Percentiles rank a stretch among this genome's conserved stretches.
Conservation (phyloP, 2,329 filamentous ascomycete species). For the Fusarium globosum region DNA sequence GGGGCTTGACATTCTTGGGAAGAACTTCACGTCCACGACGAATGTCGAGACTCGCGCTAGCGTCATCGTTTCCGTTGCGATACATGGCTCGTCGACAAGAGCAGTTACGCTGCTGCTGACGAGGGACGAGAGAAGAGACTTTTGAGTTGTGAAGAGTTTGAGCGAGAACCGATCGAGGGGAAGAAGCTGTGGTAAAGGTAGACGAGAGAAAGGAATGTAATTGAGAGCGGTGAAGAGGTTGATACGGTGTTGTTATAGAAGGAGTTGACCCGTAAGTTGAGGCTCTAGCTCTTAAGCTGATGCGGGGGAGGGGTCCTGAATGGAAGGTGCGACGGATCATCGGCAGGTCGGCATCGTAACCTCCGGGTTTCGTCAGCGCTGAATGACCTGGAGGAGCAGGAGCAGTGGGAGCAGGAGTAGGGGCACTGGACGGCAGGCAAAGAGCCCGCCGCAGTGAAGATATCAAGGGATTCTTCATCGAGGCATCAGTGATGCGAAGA, state of each 20-base stretch:
- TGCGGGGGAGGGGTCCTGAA: constrained; percentile 44
- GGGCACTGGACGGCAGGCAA: not conserved
- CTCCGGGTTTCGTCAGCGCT: constrained; percentile 14
- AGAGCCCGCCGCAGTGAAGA: constrained; percentile 18
- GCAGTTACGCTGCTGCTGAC: constrained; percentile 43
- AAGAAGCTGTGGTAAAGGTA: constrained; percentile 2
- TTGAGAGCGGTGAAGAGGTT: constrained; percentile 1
- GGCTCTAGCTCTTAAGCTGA: constrained; percentile 33
- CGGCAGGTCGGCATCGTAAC: constrained; percentile 31
- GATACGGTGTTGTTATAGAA: constrained; percentile 2
- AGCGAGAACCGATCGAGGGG: not conserved
- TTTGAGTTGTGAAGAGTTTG: constrained; percentile 4
- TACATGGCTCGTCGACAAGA: constrained; percentile 47
- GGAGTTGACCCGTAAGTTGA: constrained; percentile 29
- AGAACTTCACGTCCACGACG: constrained; percentile 76
- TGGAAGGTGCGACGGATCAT: constrained; percentile 40
- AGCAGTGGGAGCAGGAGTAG: not conserved
- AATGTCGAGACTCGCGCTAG: constrained; percentile 42
- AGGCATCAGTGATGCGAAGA: not conserved
- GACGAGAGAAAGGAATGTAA: constrained; percentile 9
- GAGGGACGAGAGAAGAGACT: constrained; percentile 16
- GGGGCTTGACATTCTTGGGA: constrained; percentile 90
- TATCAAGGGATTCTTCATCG: constrained; percentile 13
- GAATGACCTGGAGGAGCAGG: not conserved
- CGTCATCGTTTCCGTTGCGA: constrained; percentile 42